These are phyloP conservation scores for Calocybe cyanea DNA, from an alignment of 768 basidiomycete genomes.

Conservation along the genomic window DNA sequence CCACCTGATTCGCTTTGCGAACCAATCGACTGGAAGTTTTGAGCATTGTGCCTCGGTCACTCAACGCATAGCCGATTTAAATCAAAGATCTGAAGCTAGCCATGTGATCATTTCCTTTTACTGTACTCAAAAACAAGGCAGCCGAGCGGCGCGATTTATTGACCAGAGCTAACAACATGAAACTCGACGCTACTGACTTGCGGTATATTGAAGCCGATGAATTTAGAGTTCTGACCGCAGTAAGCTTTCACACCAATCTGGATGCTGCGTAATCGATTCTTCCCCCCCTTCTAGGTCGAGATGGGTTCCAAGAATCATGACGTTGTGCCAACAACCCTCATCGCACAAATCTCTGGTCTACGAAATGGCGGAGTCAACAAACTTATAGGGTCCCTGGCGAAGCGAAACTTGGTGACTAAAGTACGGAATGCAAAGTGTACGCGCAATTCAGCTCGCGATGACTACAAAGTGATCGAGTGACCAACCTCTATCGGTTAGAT, in stretches of 20 bases:
- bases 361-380: constrained; percentile 94
- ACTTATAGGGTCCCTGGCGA: constrained; percentile 83
- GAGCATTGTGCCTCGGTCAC: no score
- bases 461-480: neutral
- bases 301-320: constrained; percentile 99
- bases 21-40: constrained; percentile 4
- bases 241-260: constrained; percentile 26
- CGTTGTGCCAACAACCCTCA: constrained; percentile 84
- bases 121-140: no score
- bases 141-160: no score
- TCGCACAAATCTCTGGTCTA: constrained; percentile 91
- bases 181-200: constrained; percentile 91
- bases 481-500: constrained; percentile 47
- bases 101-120: no score
- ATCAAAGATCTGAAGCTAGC: no score
- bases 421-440: constrained; percentile 92
- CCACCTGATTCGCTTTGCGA: constrained; percentile 17
- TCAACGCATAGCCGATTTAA: no score
- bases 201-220: constrained; percentile 90
- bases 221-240: constrained; percentile 94
- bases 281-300: constrained; percentile 89
- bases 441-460: constrained; percentile 6
- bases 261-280: constrained; percentile 4
- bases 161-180: constrained; percentile 47
- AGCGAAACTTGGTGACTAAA: constrained; percentile 84